Evolutionary conservation across 306 rosid species (phyloP).

Genomic region (Sechiopsis laciniata): DNA sequence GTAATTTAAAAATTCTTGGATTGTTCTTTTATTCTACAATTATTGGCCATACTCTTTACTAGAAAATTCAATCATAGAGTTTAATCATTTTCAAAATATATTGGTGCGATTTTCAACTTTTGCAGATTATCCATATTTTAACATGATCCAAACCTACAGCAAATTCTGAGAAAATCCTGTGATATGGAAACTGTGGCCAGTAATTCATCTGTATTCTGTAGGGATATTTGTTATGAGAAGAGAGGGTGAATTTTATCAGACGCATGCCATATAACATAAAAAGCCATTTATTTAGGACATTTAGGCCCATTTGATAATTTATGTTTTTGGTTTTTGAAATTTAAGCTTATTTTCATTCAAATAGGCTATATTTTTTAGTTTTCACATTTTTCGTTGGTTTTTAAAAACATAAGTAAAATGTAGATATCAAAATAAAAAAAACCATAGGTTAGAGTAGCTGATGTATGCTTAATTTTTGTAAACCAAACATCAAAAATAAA

Average conservation of each 20-base stretch:
- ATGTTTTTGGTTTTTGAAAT: no score
- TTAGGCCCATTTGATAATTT: background rate
- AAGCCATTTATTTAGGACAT: background rate
- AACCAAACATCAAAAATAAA: no score
- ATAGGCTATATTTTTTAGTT: no score
- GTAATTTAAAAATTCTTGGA: background rate
- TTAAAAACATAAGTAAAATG: no score
- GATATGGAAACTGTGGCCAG: background rate
- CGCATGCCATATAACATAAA: background rate
- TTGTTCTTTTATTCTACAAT: background rate
- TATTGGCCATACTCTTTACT: background rate
- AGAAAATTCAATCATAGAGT: background rate
- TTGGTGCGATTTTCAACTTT: background rate
- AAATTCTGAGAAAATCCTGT: background rate
- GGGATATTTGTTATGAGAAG: background rate
- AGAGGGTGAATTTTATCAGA: background rate
- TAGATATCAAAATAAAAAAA: no score
- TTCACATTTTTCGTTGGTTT: no score
- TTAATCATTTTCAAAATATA: background rate
- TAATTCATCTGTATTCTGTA: background rate
- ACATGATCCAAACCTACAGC: background rate
- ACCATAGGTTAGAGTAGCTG: no score
- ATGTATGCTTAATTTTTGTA: no score
- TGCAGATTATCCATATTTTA: background rate
- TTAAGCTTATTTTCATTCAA: no score